Evolutionary conservation across 2,329 filamentous ascomycete genomes (phyloP), one percentile per base, ranked within the genome.

Genomic region (Neonectria ditissima): DNA sequence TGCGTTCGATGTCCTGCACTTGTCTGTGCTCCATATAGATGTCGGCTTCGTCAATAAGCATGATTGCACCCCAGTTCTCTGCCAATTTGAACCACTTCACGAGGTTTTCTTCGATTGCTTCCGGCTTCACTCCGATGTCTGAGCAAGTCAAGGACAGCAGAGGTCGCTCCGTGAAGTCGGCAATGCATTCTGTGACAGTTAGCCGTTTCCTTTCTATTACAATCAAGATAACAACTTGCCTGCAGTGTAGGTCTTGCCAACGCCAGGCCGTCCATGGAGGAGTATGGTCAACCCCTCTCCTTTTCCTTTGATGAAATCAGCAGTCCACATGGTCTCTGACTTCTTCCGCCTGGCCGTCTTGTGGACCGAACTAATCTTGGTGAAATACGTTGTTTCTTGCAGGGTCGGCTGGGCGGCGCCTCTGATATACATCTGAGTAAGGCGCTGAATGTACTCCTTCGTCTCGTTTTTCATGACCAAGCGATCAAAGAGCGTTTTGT

Each of bases 101-200:
- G 6, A 74, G 54, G 2, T 58, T 52, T 5, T 14, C 24, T 22
- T 75, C 72, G 1, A 73, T 65, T 6, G 57, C 50, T 1, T 10
- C 24, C 3, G 72, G 58, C 0, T 66, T 65, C 4, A 61, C 53
- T 0, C 72, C 72, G 1, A 75, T 57, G 18, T 75, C 72, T 1
- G 55, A 75, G n/a, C 50, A 65, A 2, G 73, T 76, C n/a, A 79
- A 47, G 1, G 69, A 54, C 66, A 79, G 75, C 5, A 79, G 60
- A 1, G 77, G 77, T 0, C 73, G 62, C 7, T 64, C 63, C 9
- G 75, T 75, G 28, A 72, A 73, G 14, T 73, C 73, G 0, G 78
- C 75, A 14, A 79, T 78, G 26, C 73, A 78, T 54, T 79, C 77
- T 78, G 32, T 20, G 5, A 18, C 16, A 20, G 8, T 24, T 18